These are phyloP conservation scores for Drechslera avenae DNA, from an alignment of 2,329 filamentous ascomycete genomes.

Conservation along the genomic window DNA sequence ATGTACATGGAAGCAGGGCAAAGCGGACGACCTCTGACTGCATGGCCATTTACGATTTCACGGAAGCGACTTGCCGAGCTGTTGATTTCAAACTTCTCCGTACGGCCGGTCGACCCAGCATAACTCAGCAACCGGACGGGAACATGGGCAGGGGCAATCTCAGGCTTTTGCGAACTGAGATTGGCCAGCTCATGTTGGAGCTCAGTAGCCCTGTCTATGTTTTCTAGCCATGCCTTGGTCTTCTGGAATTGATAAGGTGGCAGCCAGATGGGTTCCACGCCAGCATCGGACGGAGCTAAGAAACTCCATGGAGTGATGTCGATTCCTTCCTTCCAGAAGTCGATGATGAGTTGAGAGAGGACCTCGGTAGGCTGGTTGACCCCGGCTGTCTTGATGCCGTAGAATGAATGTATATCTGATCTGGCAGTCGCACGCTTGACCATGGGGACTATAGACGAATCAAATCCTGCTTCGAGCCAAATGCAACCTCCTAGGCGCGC, in stretches of 20 bases:
- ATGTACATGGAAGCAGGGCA: slow-evolving; percentile 29
- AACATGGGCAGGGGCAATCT: not conserved
- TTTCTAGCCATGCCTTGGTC: slow-evolving; percentile 23
- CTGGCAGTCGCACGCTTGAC: slow-evolving; percentile 29
- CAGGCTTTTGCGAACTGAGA: too few relatives aligned
- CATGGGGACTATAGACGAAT: slow-evolving; percentile 37
- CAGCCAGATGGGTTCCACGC: slow-evolving; percentile 44
- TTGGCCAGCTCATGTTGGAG: too few relatives aligned
- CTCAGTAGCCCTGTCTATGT: not conserved
- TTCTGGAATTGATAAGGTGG: slow-evolving; percentile 35
- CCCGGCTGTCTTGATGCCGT: slow-evolving; percentile 11
- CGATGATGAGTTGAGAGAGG: slow-evolving; percentile 35
- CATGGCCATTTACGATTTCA: slow-evolving; percentile 46
- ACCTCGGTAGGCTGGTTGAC: slow-evolving; percentile 6
- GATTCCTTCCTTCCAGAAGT: slow-evolving; percentile 52
- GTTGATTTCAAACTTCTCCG: not conserved
- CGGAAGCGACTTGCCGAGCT: slow-evolving; percentile 44
- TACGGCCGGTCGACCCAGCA: too few relatives aligned
- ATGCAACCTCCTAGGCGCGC: slow-evolving; percentile 25
- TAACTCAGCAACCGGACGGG: not conserved
- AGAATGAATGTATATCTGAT: slow-evolving; percentile 5
- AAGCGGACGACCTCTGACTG: slow-evolving; percentile 19
- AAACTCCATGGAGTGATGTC: slow-evolving; percentile 24
- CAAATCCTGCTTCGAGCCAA: slow-evolving; percentile 32
- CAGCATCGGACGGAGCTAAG: slow-evolving; percentile 25